Evolutionary conservation across 1,139 yeast species (phyloP), one percentile per base, ranked within the genome.

Genomic region (Neolecta irregularis): DNA sequence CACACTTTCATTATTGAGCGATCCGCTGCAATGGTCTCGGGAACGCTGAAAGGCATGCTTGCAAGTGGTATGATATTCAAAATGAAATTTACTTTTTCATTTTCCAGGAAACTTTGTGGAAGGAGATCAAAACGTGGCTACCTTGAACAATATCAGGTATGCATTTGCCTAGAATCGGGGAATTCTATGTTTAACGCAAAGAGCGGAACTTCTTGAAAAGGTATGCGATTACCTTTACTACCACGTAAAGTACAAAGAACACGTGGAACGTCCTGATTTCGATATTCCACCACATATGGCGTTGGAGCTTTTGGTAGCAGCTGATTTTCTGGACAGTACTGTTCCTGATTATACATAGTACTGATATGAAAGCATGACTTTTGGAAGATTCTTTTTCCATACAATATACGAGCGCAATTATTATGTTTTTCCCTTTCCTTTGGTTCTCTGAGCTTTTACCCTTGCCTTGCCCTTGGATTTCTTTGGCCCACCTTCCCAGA

Each of bases 221-320:
- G 74, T 85, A 15, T 78, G 81, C 32, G 96, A 88, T 47, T 88
- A 88, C 49, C 57, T 88, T 28, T 74, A 79, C 52, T 85, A 80
- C 52, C 72, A 79, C 48, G 57, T 64, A 46, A 75, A 78, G 48
- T 79, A 46, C 32, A 39, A 40, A 24, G 39, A 39, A 24, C 44
- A 38, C 24, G 78, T 73, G 40, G 71, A 67, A 35, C 71, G 79
- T 7, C 93, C 93, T 0, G 91, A 79, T 42, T 88, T 88, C 54
- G 75, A 77, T 32, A 72, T 88, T 1, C 95, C 96, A 0, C 88
- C 96, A 0, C 95, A 81, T 48, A 69, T 85, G 67, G 94, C 96
- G 0, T 61, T 88, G 45, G 96, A 88, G 50, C 60, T 88, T 46
- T 58, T 88, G 33, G 91, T 88, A 26, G 93, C 93, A 23, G 93